Evolutionary conservation across 768 basidiomycete genomes (phyloP).

Genomic region (Tulasnella sp.): DNA sequence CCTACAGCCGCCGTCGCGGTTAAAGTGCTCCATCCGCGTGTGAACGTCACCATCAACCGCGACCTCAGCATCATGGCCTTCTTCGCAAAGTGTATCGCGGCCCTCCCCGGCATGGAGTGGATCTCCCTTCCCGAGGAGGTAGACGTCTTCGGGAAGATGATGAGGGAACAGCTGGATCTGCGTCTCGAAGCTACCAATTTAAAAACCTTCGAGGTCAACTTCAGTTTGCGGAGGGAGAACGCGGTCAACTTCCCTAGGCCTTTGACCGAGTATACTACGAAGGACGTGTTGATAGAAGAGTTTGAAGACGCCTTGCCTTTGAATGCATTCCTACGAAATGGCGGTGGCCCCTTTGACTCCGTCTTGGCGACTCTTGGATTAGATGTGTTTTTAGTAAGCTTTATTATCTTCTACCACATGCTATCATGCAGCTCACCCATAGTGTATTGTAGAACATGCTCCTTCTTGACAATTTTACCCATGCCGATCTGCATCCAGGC

Average conservation of each 20-base stretch:
- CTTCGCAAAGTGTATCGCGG: slow-evolving; percentile 67
- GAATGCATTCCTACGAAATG: slow-evolving; percentile 75
- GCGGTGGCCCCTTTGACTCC: slow-evolving; percentile 85
- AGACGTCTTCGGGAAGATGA: slow-evolving; percentile 88
- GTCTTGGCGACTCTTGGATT: slow-evolving; percentile 85
- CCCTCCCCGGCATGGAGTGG: slow-evolving; percentile 93
- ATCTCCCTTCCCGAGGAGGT: slow-evolving; percentile 93
- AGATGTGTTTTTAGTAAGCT: slow-evolving; percentile 82
- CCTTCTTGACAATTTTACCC: slow-evolving; percentile 93
- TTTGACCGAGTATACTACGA: slow-evolving; percentile 65
- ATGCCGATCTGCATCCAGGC: slow-evolving; percentile 81
- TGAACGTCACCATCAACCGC: slow-evolving; percentile 66
- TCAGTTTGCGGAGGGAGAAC: slow-evolving; percentile 55
- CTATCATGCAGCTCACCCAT: neutral
- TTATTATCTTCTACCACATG: neutral
- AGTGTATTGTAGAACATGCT: slow-evolving; percentile 75
- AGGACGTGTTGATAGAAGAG: slow-evolving; percentile 82
- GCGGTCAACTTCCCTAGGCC: slow-evolving; percentile 88
- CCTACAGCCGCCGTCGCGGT: slow-evolving; percentile 86
- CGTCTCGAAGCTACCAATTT: slow-evolving; percentile 85
- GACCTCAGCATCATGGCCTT: slow-evolving; percentile 93
- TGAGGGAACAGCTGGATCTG: slow-evolving; percentile 88
- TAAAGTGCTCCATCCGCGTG: slow-evolving; percentile 88
- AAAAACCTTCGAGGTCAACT: slow-evolving; percentile 74
- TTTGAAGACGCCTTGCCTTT: slow-evolving; percentile 86